Evolutionary conservation across 441 rosid genomes (phyloP), one percentile per base, ranked within the genome.

Genomic region (Capsella rubella): DNA sequence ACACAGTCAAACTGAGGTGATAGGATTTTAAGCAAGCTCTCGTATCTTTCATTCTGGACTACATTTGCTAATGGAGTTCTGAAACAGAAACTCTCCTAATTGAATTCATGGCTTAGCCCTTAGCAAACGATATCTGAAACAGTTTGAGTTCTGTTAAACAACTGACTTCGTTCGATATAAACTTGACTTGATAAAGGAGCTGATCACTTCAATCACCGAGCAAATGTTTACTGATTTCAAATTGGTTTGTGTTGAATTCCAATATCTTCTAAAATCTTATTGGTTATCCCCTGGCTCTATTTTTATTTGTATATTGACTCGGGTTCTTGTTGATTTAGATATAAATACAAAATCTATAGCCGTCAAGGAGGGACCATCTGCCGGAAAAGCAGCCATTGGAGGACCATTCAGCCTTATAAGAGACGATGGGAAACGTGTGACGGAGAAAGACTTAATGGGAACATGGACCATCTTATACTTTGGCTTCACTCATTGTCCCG

Each of bases 401-500:
- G 98, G 99, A 13, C 97, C 97, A 34, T 92, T 95, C 75, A 87
- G 80, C 79, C 96, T 95, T 59, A 75, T 88, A 72, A 83, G 94
- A 75, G 93, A 92, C 66, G 91, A 95, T 4, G 98, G 97, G 18
- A 92, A 87, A 84, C 79, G 68, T 47, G 87, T 88, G 49, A 87
- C 93, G 8, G 99, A 92, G 75, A 86, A 88, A 76, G 87, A 90
- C 82, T 87, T 92, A 65, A 14, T 80, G 81, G 99, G 99, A 69
- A 90, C 87, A 58, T 95, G 99, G 98, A 86, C 86, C 31, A 34
- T 92, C 51, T 72, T 95, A 55, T 95, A 95, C 84, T 95, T 95
- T 84, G 99, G 98, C 56, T 95, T 92, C 82, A 92, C 98, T 77
- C 98, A 90, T 78, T 95, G 99, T 83, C 98, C 99, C 15, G 99